Percentiles rank a stretch among this genome's conserved stretches.
Evolutionary conservation across 768 basidiomycete species (phyloP).

Genomic region (Stropharia rugosoannulata): DNA sequence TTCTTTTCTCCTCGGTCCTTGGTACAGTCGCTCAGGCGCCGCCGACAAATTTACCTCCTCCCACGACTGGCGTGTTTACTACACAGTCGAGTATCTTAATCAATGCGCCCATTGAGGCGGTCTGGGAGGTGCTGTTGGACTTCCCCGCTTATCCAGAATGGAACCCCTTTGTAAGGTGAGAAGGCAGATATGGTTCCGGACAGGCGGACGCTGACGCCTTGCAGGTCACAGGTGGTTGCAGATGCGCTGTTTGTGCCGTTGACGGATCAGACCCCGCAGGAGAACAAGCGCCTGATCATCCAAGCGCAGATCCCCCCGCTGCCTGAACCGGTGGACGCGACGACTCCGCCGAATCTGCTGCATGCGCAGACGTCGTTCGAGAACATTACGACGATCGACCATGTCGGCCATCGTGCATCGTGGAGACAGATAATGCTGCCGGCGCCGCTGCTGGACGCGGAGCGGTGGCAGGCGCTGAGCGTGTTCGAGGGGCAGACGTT

Average conservation of each 20-base stretch:
- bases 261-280: slow-evolving; percentile 22
- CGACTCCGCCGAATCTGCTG: slow-evolving; percentile 23
- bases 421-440: slow-evolving; percentile 27
- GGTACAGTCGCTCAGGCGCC: slow-evolving; percentile 9
- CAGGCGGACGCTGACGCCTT: neutral
- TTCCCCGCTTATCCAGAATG: slow-evolving; percentile 51
- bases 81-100: slow-evolving; percentile 37
- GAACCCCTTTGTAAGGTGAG: slow-evolving; percentile 37
- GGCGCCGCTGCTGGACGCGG: slow-evolving; percentile 22
- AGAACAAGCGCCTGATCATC: slow-evolving; percentile 23
- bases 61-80: slow-evolving; percentile 35
- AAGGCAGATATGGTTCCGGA: neutral
- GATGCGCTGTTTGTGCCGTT: slow-evolving; percentile 21
- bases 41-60: slow-evolving; percentile 25
- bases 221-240: slow-evolving; percentile 25
- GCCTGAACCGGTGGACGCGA: slow-evolving; percentile 24
- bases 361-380: slow-evolving; percentile 27
- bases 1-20: slow-evolving; percentile 3
- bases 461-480: slow-evolving; percentile 29
- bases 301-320: slow-evolving; percentile 31
- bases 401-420: slow-evolving; percentile 19
- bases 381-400: slow-evolving; percentile 29
- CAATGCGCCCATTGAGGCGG: slow-evolving; percentile 46
- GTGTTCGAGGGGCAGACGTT: slow-evolving; percentile 21
- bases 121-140: slow-evolving; percentile 51